Evolutionary conservation across 306 rosid genomes (phyloP), one percentile per base, ranked within the genome.

Genomic region (Arachis stenosperma): DNA sequence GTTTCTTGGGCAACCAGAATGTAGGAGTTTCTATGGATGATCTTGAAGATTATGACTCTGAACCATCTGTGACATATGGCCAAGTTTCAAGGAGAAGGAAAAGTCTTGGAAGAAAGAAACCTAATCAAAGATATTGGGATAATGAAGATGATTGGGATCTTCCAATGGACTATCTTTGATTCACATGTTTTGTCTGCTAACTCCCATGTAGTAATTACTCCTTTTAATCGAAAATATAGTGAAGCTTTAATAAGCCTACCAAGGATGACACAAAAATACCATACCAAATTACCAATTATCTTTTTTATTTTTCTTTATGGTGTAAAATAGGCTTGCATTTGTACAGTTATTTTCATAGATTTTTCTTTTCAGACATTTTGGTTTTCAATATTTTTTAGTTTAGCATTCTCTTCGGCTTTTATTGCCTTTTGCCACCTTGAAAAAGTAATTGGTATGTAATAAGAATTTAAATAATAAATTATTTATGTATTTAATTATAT

Each of bases 81-180:
- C 62, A 67, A 51, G 68, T 58, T 65, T 72, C 87, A 78, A 82
- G 81, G 65, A 73, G 69, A 62, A 80, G 78, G 60, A 84, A 78
- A 81, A 55, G 80, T 66, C 78, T 46, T 30, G 81, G 90, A 54
- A 69, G 81, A 61, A 85, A 79, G 83, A 86, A 79, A 83, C 68
- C 79, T 44, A 79, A 71, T 55, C 70, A 17, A 48, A 84, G 79
- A 79, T 82, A 82, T 48, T 84, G 78, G 81, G 88, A 84, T 55
- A 54, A 61, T 40, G 81, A 84, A 39, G 96, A 89, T 76, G 87
- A 93, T 59, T 88, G 89, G 97, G 98, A 88, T 76, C 90, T 89
- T 69, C 98, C 98, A 7, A 89, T 86, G 91, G 98, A 93, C 78
- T 93, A 83, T 79, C 79, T 91, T 41, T 93, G 78, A 89, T 61